These are phyloP conservation scores for Begonia peltatifolia DNA, from an alignment of 306 rosid species.

Conservation along the genomic window DNA sequence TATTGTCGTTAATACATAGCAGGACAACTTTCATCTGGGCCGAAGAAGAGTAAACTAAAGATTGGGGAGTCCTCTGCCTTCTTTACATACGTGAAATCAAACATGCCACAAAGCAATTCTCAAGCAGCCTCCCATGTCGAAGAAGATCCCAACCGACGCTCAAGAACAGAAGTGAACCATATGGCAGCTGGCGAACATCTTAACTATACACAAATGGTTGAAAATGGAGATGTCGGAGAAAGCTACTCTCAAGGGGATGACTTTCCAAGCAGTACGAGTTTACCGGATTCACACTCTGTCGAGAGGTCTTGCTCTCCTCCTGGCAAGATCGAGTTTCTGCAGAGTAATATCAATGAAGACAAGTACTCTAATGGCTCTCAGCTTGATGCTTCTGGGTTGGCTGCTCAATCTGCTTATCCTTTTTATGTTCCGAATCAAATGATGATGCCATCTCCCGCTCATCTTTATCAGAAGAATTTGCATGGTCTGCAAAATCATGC, in stretches of 20 bases:
- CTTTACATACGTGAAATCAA: constrained; percentile 67
- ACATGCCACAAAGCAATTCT: constrained; percentile 25
- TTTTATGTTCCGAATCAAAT: constrained; percentile 61
- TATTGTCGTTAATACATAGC: constrained; percentile 1
- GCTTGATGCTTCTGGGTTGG: constrained; percentile 31
- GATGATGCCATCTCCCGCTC: constrained; percentile 58
- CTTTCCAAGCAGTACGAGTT: constrained; percentile 49
- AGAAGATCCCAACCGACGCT: constrained; percentile 17
- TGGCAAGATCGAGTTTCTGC: constrained; percentile 42
- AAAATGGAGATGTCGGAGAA: constrained; percentile 49
- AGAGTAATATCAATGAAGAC: constrained; percentile 32
- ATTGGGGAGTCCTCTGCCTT: constrained; percentile 96
- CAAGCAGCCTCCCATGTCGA: constrained; percentile 30
- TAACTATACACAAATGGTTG: constrained; percentile 26
- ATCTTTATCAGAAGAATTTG: constrained; percentile 51
- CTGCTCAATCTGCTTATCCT: constrained; percentile 52
- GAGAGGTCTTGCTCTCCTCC: constrained; percentile 83
- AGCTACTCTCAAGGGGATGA: constrained; percentile 51
- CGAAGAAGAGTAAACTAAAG: constrained; percentile 70
- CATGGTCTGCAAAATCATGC: constrained; percentile 60
- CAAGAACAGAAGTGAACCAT: constrained; percentile 25
- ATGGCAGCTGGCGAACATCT: constrained; percentile 27
- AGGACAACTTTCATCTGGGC: constrained; percentile 53
- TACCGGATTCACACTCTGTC: constrained; percentile 64
- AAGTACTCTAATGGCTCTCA: constrained; percentile 31